phyloP scores from a whole-genome alignment of 2,329 filamentous ascomycete species.

The Colletotrichum magnum region DNA sequence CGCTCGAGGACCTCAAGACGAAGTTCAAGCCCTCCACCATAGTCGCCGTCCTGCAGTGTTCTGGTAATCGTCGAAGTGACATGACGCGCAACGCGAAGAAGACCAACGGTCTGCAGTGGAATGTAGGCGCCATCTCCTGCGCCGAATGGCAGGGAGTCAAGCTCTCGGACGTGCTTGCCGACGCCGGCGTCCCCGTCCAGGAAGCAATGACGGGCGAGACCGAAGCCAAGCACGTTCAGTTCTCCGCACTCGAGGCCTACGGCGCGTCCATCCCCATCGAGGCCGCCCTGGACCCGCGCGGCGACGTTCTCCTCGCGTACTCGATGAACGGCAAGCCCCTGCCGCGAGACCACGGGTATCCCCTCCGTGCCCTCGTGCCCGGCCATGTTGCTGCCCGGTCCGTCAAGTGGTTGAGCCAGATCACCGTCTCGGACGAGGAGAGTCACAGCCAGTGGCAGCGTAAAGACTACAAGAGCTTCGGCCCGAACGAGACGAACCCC shows the following conservation, averaged over 20 bases:
- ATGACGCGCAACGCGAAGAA: conserved; percentile 66
- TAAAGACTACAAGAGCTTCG: conserved; percentile 78
- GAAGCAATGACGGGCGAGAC: conserved; percentile 53
- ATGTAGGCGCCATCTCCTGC: conserved; percentile 71
- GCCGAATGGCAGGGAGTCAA: conserved; percentile 71
- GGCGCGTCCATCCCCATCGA: conserved; percentile 72
- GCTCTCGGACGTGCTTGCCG: conserved; percentile 68
- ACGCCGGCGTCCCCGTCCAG: conserved; percentile 65
- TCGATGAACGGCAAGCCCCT: conserved; percentile 76
- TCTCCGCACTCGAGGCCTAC: conserved; percentile 72
- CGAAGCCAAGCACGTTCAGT: conserved; percentile 67
- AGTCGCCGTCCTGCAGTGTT: conserved; percentile 71
- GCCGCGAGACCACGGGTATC: conserved; percentile 76
- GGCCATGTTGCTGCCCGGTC: conserved; percentile 77
- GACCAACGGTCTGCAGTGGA: conserved; percentile 73
- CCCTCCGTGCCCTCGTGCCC: conserved; percentile 73
- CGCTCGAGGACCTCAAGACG: conserved; percentile 65
- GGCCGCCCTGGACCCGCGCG: conserved; percentile 70
- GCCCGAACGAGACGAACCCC: conserved; percentile 71
- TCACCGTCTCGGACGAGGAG: conserved; percentile 76
- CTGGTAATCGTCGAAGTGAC: conserved; percentile 71
- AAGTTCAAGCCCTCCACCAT: conserved; percentile 66
- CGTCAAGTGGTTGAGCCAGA: conserved; percentile 78
- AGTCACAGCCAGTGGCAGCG: conserved; percentile 76
- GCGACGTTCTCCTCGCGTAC: conserved; percentile 77